A percentile compares a stretch with the other conserved stretches of the same genome.
Evolutionary conservation across 257 asterid genomes (phyloP).

Genomic region (Salvia splendens): DNA sequence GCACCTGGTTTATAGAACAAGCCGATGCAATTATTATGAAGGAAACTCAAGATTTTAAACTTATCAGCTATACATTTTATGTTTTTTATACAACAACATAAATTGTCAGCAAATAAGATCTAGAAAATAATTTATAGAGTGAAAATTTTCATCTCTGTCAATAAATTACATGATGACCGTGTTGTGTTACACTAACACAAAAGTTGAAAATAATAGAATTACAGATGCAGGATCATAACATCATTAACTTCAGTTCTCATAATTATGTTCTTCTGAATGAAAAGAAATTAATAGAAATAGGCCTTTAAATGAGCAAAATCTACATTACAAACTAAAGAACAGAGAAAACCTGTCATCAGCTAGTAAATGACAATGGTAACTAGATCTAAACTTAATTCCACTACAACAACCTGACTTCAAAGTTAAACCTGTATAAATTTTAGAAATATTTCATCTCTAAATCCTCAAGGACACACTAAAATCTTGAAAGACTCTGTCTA

Average conservation of each 20-base stretch:
- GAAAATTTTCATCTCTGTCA: not conserved
- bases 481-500: not conserved
- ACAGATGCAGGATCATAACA: constrained; percentile 4
- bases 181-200: constrained; percentile 8
- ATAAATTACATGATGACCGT: not conserved
- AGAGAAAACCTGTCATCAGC: not conserved
- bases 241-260: constrained; percentile 5
- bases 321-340: constrained; percentile 1
- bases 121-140: not conserved
- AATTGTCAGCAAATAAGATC: constrained; percentile 5
- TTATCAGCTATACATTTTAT: not conserved
- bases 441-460: not conserved
- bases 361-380: constrained; percentile 11
- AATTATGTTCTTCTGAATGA: constrained; percentile 8
- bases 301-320: constrained; percentile 2
- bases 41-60: constrained; percentile 11
- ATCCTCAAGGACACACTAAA: constrained; percentile 4
- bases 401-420: constrained; percentile 4
- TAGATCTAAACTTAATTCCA: not conserved
- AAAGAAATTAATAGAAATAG: not conserved
- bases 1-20: constrained; percentile 50
- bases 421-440: not conserved
- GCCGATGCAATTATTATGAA: constrained; percentile 1
- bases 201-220: not conserved
- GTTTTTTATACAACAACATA: not conserved